phyloP scores from a whole-genome alignment of 441 rosid genomes.

The Corymbia citriodora region DNA sequence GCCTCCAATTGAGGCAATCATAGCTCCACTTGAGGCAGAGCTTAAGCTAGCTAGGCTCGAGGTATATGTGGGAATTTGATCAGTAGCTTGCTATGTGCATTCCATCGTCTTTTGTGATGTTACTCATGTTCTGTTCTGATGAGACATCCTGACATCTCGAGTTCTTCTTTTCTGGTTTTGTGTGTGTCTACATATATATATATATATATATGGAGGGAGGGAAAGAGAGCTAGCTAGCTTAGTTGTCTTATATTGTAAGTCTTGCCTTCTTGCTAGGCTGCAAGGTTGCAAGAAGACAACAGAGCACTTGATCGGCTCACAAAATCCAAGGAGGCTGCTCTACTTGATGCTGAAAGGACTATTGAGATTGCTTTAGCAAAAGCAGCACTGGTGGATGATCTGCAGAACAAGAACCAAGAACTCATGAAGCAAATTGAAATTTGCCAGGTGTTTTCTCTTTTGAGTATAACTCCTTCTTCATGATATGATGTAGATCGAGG shows the following conservation, averaged over 20 bases:
- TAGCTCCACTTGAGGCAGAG: constrained; percentile 23
- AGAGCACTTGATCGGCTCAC: constrained; percentile 26
- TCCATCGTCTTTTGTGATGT: not conserved
- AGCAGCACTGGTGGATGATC: constrained; percentile 20
- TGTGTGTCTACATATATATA: too few relatives aligned
- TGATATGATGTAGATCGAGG: not conserved
- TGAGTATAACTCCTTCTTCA: not conserved
- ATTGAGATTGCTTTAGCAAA: constrained; percentile 19
- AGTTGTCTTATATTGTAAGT: not conserved
- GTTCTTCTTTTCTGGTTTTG: not conserved
- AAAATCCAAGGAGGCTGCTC: constrained; percentile 24
- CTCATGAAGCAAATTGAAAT: constrained; percentile 24
- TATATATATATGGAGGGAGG: too few relatives aligned
- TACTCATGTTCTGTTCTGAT: not conserved
- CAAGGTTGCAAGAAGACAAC: constrained; percentile 21
- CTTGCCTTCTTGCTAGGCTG: constrained; percentile 5
- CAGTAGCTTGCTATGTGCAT: not conserved
- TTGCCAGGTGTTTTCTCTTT: constrained; percentile 10
- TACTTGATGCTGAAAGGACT: constrained; percentile 22
- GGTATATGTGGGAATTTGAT: constrained; percentile 19
- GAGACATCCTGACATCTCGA: not conserved
- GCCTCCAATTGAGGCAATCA: constrained; percentile 29
- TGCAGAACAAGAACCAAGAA: constrained; percentile 26
- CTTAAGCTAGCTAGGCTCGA: constrained; percentile 28
- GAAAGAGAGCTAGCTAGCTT: not conserved